phyloP scores from a whole-genome alignment of 139 green algal genomes.

The Tetradesmus lagerheimii region DNA sequence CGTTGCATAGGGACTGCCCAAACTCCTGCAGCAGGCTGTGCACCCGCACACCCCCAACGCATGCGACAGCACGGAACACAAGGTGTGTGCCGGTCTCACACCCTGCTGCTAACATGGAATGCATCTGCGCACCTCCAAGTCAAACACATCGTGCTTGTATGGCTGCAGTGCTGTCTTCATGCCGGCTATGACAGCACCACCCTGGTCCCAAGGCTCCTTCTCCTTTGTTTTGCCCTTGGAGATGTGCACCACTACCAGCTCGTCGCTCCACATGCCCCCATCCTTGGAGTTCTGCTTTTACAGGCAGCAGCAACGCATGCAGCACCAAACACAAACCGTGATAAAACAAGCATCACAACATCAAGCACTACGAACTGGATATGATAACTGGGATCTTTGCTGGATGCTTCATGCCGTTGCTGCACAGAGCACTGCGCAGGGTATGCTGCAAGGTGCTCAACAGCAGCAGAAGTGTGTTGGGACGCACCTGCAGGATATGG shows the following conservation, averaged over 20 bases:
- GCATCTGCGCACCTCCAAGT: constrained; percentile 32
- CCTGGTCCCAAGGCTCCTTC: constrained; percentile 33
- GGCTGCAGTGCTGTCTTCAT: constrained; percentile 40
- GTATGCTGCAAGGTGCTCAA: neutral
- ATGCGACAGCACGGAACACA: neutral
- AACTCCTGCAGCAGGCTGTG: neutral
- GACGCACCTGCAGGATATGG: constrained; percentile 43
- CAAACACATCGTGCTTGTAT: constrained; percentile 33
- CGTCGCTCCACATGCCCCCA: constrained; percentile 11
- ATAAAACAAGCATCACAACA: neutral
- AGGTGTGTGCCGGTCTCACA: too few relatives aligned
- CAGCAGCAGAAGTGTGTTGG: neutral
- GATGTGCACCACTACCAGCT: constrained; percentile 42
- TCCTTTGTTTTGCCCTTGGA: constrained; percentile 26
- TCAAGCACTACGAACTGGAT: too few relatives aligned
- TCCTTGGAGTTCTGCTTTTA: constrained; percentile 26
- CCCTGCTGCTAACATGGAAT: neutral
- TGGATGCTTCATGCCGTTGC: neutral
- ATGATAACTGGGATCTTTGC: too few relatives aligned
- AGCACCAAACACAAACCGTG: neutral
- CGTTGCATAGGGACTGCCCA: neutral
- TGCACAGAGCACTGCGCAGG: neutral
- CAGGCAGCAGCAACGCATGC: neutral
- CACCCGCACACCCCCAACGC: neutral
- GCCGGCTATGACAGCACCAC: constrained; percentile 29